Base-by-base conservation (phyloP, 176 grass and related monocot species). In the Lolium multiflorum region DNA sequence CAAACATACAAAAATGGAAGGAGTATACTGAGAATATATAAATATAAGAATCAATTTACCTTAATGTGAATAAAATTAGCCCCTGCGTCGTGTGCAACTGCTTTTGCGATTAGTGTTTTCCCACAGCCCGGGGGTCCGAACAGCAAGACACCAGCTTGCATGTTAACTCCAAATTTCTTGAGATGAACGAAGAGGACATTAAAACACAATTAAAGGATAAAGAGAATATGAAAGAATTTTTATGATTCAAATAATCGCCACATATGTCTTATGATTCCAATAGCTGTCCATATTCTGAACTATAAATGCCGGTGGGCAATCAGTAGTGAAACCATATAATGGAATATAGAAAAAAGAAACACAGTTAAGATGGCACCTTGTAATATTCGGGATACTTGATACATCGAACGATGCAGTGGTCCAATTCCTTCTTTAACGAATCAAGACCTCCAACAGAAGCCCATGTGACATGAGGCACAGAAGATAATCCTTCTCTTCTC, bases 41-140 rank as follows among this genome's bases (percentile, higher is more conserved):
- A 84, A 79, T 58, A 0, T 21, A 24, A 78, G 68, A 77, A 80
- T 46, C 80, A 73, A 17, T 47, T 47, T 74, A 98, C 93, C 93
- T 98, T 95, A 51, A 98, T 92, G 75, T 98, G 88, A 72, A 98
- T 98, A 89, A 98, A 98, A 86, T 84, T 94, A 80, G 93, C 93
- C 50, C 96, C 96, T 88, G 96, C 93, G 3, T 95, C 96, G 61
- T 98, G 92, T 37, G 96, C 96, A 87, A 98, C 93, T 57, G 93
- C 96, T 93, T 98, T 98, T 72, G 96, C 96, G 84, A 98, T 95
- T 44, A 94, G 83, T 73, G 96, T 98, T 98, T 98, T 98, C n/a
- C 96, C 93, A 77, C 96, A 96, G 68, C 96, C 93, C 11, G 96
- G 96, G 84, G 93, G 93, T 71, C 96, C 96, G 88, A 92, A 98